phyloP scores from a whole-genome alignment of 345 rosid species.

The Chamaenerion angustifolium region DNA sequence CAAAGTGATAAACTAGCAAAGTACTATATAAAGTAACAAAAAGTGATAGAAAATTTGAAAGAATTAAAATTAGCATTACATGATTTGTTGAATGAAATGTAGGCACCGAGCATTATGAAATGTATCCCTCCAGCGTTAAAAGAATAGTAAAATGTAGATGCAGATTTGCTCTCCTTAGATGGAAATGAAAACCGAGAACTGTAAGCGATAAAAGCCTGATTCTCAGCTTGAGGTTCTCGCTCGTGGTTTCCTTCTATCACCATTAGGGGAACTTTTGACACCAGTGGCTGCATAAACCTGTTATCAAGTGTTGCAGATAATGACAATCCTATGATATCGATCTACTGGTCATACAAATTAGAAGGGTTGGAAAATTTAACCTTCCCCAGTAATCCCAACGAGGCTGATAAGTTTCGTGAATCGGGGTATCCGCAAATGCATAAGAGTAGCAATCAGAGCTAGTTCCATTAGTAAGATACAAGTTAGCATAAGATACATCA shows the following conservation, averaged over 20 bases:
- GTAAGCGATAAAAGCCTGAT: conserved; percentile 57
- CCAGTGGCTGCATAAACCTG: conserved; percentile 74
- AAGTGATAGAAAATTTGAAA: too few species aligned
- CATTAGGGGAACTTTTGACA: conserved; percentile 68
- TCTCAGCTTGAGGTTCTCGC: conserved; percentile 56
- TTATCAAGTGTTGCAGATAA: neutral
- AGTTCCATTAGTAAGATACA: conserved; percentile 55
- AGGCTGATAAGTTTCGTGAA: conserved; percentile 78
- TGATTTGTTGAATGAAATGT: conserved; percentile 42
- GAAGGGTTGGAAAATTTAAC: conserved; percentile 14
- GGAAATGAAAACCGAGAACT: conserved; percentile 82
- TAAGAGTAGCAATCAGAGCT: conserved; percentile 37
- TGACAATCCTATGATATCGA: neutral
- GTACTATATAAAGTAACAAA: too few species aligned
- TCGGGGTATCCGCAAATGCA: conserved; percentile 40
- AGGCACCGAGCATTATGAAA: conserved; percentile 77
- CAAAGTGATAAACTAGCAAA: too few species aligned
- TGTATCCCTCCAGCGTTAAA: conserved; percentile 92
- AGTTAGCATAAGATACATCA: conserved; percentile 62
- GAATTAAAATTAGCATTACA: conserved; percentile 16
- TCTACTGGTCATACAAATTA: neutral
- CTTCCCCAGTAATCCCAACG: conserved; percentile 99
- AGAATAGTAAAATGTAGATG: conserved; percentile 65
- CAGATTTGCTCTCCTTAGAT: conserved; percentile 55
- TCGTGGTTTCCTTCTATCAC: conserved; percentile 88